A percentile compares a stretch with the other conserved stretches of the same genome.
Evolutionary conservation across 208 protist genomes (phyloP).

Genomic region (Trypanosoma vivax): DNA sequence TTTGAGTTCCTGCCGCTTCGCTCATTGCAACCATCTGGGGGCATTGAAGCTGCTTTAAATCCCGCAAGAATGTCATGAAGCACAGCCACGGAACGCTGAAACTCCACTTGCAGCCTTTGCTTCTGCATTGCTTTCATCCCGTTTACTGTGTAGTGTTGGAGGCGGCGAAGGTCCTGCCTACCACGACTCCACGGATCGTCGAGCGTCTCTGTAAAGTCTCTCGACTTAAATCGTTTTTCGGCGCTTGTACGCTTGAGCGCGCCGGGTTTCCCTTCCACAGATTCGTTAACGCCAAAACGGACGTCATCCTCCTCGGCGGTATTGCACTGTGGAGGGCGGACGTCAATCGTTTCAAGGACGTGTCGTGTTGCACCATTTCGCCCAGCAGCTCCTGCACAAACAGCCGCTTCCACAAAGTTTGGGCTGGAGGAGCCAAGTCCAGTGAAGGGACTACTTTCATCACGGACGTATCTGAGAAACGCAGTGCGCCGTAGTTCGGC

Average conservation of each 20-base stretch:
- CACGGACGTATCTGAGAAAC: no score
- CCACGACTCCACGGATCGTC: background rate
- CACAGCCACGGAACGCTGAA: background rate
- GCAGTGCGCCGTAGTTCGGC: no score
- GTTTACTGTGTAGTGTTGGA: background rate
- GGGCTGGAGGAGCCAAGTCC: no score
- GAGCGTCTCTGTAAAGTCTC: background rate
- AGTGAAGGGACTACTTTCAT: no score
- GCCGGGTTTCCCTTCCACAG: no score
- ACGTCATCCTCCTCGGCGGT: background rate
- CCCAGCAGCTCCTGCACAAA: no score
- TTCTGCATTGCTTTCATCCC: background rate
- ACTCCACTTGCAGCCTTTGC: conserved; percentile 5
- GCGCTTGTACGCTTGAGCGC: background rate
- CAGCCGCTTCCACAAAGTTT: no score
- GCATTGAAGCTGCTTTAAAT: background rate
- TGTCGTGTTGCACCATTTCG: background rate
- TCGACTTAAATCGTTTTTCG: background rate
- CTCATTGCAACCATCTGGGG: background rate
- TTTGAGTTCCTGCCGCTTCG: background rate
- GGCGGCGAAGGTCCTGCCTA: conserved; percentile 4
- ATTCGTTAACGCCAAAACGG: background rate
- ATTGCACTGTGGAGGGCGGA: background rate
- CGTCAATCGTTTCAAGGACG: conserved; percentile 8
- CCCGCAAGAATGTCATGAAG: conserved; percentile 7